Conservation (phyloP, 345 rosid genomes). For the Mercurialis annua region DNA sequence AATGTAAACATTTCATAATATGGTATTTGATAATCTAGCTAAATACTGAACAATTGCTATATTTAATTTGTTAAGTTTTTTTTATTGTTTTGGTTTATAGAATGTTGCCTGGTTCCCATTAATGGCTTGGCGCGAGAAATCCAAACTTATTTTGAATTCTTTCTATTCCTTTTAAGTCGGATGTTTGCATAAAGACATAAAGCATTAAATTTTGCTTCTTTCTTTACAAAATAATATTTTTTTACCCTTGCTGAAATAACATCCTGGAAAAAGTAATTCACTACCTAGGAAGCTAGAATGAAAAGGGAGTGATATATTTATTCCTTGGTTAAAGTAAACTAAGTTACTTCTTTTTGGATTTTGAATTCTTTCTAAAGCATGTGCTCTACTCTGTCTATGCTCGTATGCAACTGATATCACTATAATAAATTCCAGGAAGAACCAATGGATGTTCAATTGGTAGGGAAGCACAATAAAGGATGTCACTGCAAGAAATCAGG, state of each 20-base stretch:
- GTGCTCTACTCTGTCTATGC: neutral
- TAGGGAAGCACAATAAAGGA: conserved; percentile 83
- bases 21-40: neutral
- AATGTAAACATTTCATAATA: neutral
- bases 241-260: neutral
- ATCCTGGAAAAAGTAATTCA: neutral
- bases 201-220: neutral
- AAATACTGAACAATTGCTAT: neutral
- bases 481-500: conserved; percentile 89
- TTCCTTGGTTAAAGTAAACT: conserved; percentile 1
- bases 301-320: neutral
- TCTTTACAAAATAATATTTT: neutral
- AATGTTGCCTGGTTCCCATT: neutral
- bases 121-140: neutral
- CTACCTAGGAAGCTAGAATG: conserved; percentile 1
- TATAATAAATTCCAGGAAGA: conserved; percentile 49
- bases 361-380: neutral
- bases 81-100: neutral
- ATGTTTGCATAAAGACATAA: neutral
- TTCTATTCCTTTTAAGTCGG: neutral
- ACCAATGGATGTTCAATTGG: conserved; percentile 35
- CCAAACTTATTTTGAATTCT: neutral
- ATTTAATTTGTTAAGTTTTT: neutral
- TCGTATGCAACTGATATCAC: conserved; percentile 7
- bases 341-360: neutral